Conservation (phyloP, 2,329 filamentous ascomycete species). For the Sporothrix variecibatus region DNA sequence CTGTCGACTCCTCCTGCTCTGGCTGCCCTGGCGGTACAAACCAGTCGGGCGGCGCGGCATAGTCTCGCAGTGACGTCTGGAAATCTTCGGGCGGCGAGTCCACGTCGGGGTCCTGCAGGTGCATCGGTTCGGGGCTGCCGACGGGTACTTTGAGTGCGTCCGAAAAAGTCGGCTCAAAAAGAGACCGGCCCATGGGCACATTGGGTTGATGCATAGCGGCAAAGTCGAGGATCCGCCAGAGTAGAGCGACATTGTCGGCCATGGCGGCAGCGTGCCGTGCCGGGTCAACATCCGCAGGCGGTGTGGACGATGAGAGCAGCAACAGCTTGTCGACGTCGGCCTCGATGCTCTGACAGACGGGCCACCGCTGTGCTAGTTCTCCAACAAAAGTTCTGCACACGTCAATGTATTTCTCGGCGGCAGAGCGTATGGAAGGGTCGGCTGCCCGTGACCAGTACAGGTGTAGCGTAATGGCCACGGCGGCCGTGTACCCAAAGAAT, state of each 20-base stretch:
- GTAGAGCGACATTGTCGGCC: not conserved
- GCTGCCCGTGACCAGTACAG: conserved; percentile 20
- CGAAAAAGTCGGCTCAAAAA: not conserved
- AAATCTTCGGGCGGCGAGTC: not conserved
- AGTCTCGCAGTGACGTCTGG: conserved; percentile 6
- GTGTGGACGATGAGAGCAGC: not conserved
- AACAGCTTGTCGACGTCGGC: not conserved
- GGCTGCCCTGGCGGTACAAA: not conserved
- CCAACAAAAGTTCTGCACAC: not conserved
- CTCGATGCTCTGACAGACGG: not conserved
- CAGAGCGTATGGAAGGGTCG: not conserved
- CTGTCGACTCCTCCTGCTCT: not conserved
- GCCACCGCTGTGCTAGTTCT: not conserved
- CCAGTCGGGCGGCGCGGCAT: conserved; percentile 5
- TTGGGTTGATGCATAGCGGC: conserved; percentile 5
- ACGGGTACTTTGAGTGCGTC: not conserved
- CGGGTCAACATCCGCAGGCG: not conserved
- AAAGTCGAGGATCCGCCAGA: conserved; percentile 15
- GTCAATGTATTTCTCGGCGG: conserved; percentile 3
- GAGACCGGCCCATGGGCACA: not conserved
- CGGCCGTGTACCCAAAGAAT: conserved; percentile 6
- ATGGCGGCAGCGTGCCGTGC: not conserved
- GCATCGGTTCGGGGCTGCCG: not conserved
- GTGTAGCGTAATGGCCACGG: conserved; percentile 16
- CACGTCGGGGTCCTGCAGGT: conserved; percentile 1